Evolutionary conservation across 495 filamentous ascomycete species (phyloP).

Genomic region (Xylaria telfairii): DNA sequence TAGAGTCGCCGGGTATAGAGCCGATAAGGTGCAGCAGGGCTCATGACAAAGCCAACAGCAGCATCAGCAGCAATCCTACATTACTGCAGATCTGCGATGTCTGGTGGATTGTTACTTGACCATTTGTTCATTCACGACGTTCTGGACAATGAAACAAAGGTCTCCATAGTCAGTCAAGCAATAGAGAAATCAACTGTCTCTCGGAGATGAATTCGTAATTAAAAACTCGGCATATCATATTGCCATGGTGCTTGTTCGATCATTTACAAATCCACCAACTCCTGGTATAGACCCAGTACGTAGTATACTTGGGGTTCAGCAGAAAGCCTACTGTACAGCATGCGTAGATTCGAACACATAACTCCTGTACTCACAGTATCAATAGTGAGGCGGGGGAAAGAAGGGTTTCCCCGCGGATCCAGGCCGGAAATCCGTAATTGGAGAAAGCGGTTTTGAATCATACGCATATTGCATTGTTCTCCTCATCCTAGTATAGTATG

Average conservation of each 20-base stretch:
- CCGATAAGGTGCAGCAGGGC: background rate
- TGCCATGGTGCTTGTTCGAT: background rate
- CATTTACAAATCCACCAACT: background rate
- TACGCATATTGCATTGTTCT: background rate
- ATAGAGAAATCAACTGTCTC: background rate
- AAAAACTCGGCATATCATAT: no score
- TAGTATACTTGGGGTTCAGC: background rate
- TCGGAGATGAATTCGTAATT: background rate
- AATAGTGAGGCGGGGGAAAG: background rate
- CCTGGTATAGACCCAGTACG: background rate
- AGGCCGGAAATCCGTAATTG: slow-evolving; percentile 13
- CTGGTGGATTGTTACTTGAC: background rate
- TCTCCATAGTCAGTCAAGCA: background rate
- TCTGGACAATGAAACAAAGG: background rate
- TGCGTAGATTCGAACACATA: no score
- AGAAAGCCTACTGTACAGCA: background rate
- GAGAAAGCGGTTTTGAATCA: no score
- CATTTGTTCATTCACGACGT: background rate
- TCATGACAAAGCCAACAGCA: background rate
- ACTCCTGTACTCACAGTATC: background rate
- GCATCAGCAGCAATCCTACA: background rate
- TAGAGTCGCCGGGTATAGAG: background rate
- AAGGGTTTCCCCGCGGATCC: slow-evolving; percentile 5
- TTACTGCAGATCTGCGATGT: background rate
- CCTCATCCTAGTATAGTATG: background rate